Percentiles rank a stretch among this genome's conserved stretches.
These are phyloP conservation scores for Gossypium gossypioides DNA, from an alignment of 441 rosid species.

Conservation along the genomic window DNA sequence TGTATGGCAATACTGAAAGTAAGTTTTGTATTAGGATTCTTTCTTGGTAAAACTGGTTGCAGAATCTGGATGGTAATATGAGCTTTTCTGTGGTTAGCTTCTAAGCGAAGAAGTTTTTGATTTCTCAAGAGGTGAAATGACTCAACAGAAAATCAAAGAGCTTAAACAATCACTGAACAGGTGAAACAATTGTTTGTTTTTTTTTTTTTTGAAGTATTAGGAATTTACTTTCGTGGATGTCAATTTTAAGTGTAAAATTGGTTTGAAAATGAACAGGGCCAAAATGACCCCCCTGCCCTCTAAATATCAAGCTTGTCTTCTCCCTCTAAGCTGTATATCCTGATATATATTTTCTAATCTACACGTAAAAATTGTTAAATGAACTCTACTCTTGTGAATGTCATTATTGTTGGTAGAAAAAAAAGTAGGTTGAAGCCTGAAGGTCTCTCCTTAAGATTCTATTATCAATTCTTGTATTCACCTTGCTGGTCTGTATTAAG, in stretches of 20 bases:
- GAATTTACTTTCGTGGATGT: neutral
- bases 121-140: constrained; percentile 99
- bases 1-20: constrained; percentile 97
- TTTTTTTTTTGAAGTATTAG: neutral
- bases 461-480: neutral
- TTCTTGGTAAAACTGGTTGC: neutral
- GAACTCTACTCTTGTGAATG: neutral
- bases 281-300: neutral
- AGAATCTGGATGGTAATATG: constrained; percentile 10
- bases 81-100: constrained; percentile 44
- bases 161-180: constrained; percentile 94
- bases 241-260: neutral
- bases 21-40: constrained; percentile 17
- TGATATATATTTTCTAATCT: neutral
- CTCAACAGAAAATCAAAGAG: constrained; percentile 92
- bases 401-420: neutral
- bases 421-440: neutral
- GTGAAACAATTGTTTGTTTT: constrained; percentile 16
- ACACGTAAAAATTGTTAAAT: neutral
- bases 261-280: neutral
- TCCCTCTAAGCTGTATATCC: neutral
- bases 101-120: constrained; percentile 98
- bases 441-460: neutral
- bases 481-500: neutral
- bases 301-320: neutral